Percentiles rank a stretch among this genome's conserved stretches.
phyloP scores from a whole-genome alignment of 805 yeast genomes.

The Torulaspora delbrueckii region DNA sequence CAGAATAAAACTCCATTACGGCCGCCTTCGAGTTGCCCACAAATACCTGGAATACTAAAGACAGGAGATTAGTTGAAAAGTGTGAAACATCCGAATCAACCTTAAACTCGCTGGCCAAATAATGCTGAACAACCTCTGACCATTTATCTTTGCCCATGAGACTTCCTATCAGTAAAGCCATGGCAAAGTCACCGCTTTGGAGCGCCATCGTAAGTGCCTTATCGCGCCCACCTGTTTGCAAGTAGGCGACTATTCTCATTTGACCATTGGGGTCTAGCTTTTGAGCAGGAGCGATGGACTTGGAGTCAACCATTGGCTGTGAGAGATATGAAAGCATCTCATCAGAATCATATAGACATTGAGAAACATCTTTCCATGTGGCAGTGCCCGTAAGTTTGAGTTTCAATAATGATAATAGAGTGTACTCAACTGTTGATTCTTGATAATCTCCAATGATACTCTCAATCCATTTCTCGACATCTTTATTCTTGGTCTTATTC shows the following conservation, averaged over 20 bases:
- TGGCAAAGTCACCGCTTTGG: constrained; percentile 64
- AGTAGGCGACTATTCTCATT: constrained; percentile 33
- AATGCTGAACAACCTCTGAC: constrained; percentile 53
- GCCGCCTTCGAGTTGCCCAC: constrained; percentile 57
- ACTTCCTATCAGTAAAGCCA: constrained; percentile 68
- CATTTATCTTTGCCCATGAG: constrained; percentile 59
- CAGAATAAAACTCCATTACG: constrained; percentile 43
- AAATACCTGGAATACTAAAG: constrained; percentile 56
- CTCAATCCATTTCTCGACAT: constrained; percentile 63
- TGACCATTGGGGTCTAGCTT: constrained; percentile 37
- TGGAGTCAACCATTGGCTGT: constrained; percentile 17
- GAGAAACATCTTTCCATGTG: constrained; percentile 35
- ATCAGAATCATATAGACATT: constrained; percentile 32
- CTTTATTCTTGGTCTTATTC: constrained; percentile 56
- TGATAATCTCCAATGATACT: constrained; percentile 31
- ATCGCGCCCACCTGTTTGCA: constrained; percentile 60
- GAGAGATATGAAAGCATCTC: constrained; percentile 26
- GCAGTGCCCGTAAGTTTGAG: constrained; percentile 24
- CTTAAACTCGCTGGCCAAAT: constrained; percentile 45
- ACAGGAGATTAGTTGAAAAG: constrained; percentile 40
- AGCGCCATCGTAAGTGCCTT: constrained; percentile 63
- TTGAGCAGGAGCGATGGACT: constrained; percentile 35
- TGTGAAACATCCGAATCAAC: constrained; percentile 39
- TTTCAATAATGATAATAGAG: constrained; percentile 25
- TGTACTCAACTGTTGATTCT: constrained; percentile 18